A percentile compares a stretch with the other conserved stretches of the same genome.
Evolutionary conservation across 495 filamentous ascomycete genomes (phyloP).

Genomic region (Penicillium malachiteum): DNA sequence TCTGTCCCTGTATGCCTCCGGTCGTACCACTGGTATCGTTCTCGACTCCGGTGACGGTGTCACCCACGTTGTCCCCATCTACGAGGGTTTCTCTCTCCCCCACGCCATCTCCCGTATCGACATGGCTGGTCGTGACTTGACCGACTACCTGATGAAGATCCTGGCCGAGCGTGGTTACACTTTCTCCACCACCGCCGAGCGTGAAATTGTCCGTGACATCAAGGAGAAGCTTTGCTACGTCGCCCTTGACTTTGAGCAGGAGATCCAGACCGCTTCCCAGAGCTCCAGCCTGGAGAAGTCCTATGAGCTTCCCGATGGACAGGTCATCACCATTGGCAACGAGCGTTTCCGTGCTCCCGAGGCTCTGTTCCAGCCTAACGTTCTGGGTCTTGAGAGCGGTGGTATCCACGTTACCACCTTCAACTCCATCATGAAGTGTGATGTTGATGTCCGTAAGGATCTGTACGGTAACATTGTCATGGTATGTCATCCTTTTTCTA

Average conservation of each 20-base stretch:
- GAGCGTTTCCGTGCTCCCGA: constrained; percentile 99
- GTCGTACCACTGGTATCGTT: constrained; percentile 99
- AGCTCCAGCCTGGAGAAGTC: constrained; percentile 99
- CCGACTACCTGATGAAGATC: constrained; percentile 99
- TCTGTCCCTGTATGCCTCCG: constrained; percentile 97
- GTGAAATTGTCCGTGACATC: constrained; percentile 99
- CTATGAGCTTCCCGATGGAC: constrained; percentile 98
- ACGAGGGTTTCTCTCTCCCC: constrained; percentile 99
- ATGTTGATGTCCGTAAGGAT: constrained; percentile 99
- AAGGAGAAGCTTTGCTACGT: constrained; percentile 99
- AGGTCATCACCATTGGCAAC: constrained; percentile 99
- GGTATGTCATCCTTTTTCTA: constrained; percentile 57
- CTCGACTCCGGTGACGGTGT: constrained; percentile 99
- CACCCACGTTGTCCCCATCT: constrained; percentile 99
- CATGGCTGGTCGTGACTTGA: constrained; percentile 99
- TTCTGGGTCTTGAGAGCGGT: constrained; percentile 95
- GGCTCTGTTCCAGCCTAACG: constrained; percentile 98
- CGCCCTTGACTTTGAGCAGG: constrained; percentile 98
- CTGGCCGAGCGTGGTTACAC: constrained; percentile 98
- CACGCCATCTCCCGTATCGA: constrained; percentile 99
- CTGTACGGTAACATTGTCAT: constrained; percentile 99
- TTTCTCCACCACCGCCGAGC: constrained; percentile 99
- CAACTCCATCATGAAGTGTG: constrained; percentile 99
- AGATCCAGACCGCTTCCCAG: constrained; percentile 99
- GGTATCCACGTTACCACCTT: constrained; percentile 99